Conservation (phyloP, 306 rosid genomes). For the Castanea sativa region DNA sequence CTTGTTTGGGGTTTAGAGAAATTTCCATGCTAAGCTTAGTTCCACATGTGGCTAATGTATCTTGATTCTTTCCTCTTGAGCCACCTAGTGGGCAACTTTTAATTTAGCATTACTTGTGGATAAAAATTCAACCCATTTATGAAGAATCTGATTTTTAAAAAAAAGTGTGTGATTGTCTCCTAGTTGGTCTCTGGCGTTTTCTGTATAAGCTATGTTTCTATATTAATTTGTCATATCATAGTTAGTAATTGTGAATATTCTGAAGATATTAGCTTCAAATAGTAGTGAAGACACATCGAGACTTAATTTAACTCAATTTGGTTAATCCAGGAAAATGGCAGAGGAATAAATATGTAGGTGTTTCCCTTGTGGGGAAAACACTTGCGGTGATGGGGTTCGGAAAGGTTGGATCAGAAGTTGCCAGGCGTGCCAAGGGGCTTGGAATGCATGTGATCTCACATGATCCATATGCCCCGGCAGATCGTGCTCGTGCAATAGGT, state of each 20-base stretch:
- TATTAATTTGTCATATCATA: background rate
- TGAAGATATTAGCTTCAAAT: background rate
- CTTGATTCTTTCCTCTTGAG: too few species aligned
- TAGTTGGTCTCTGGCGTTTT: background rate
- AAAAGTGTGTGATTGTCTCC: background rate
- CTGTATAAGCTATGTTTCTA: background rate
- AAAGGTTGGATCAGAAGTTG: conserved; percentile 97
- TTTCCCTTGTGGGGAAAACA: conserved; percentile 93
- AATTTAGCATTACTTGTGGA: background rate
- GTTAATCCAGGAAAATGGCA: conserved; percentile 77
- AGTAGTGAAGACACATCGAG: background rate
- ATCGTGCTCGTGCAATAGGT: conserved; percentile 94
- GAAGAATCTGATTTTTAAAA: background rate
- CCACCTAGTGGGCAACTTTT: too few species aligned
- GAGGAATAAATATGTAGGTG: conserved; percentile 92
- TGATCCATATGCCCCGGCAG: conserved; percentile 95
- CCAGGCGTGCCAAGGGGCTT: conserved; percentile 96
- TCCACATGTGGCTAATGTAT: too few species aligned
- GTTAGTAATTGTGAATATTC: background rate
- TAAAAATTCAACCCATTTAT: background rate
- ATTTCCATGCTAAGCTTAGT: too few species aligned
- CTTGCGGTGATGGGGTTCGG: conserved; percentile 98
- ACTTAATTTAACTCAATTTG: background rate
- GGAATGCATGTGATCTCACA: conserved; percentile 97
- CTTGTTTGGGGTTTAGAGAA: too few species aligned